phyloP scores from a whole-genome alignment of 768 basidiomycete genomes.

The Lyophyllum decastes region DNA sequence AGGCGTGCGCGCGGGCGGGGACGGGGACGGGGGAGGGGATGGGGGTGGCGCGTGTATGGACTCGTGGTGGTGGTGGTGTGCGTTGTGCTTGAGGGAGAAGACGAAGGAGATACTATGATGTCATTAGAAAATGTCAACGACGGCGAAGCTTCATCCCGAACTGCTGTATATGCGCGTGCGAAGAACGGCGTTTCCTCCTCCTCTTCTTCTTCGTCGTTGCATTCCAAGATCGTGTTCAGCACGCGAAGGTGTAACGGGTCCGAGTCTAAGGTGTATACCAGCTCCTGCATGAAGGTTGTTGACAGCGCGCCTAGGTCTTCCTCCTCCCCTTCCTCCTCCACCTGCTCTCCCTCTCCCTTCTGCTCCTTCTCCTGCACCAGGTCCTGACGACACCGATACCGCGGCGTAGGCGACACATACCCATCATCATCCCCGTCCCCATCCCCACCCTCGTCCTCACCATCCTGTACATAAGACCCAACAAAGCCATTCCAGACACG shows the following conservation, averaged over 20 bases:
- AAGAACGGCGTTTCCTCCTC: too few species aligned
- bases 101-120: too few species aligned
- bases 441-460: background rate
- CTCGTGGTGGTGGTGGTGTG: too few species aligned
- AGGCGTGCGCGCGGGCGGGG: too few species aligned
- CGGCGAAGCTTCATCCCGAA: too few species aligned
- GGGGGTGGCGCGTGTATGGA: too few species aligned
- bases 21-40: too few species aligned
- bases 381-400: background rate
- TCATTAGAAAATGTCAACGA: too few species aligned
- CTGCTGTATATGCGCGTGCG: too few species aligned
- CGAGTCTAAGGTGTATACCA: conserved; percentile 13
- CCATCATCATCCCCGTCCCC: conserved; percentile 10
- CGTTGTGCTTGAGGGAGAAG: too few species aligned
- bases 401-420: conserved; percentile 11
- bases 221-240: conserved; percentile 13
- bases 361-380: background rate
- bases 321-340: background rate
- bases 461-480: too few species aligned
- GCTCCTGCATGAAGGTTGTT: conserved; percentile 13
- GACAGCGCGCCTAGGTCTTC: conserved; percentile 1
- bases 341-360: too few species aligned
- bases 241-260: conserved; percentile 8
- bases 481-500: background rate
- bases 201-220: conserved; percentile 9